Evolutionary conservation across 768 basidiomycete genomes (phyloP).

Genomic region (Gloeostereum incarnatum): DNA sequence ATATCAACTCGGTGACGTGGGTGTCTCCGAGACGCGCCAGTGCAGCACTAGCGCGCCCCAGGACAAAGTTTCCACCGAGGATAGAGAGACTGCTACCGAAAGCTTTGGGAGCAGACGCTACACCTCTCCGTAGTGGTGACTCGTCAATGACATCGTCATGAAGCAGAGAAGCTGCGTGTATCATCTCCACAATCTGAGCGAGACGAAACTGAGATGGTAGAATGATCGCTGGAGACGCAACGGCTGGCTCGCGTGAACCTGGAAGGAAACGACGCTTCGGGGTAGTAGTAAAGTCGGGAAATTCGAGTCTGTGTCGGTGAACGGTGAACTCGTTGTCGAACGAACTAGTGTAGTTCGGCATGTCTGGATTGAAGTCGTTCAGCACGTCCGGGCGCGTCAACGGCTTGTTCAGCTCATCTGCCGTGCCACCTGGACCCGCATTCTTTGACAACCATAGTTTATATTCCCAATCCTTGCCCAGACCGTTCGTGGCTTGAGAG

Average conservation of each 20-base stretch:
- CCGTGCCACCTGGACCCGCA: slow-evolving; percentile 43
- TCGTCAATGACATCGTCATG: slow-evolving; percentile 94
- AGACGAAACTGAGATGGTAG: slow-evolving; percentile 86
- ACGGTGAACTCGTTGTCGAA: slow-evolving; percentile 54
- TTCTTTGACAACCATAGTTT: slow-evolving; percentile 52
- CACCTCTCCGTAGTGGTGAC: slow-evolving; percentile 68
- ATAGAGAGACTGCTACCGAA: slow-evolving; percentile 88
- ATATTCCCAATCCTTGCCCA: slow-evolving; percentile 55
- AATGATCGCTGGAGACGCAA: slow-evolving; percentile 29
- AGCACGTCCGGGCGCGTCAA: slow-evolving; percentile 73
- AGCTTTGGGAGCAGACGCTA: slow-evolving; percentile 68
- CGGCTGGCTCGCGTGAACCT: slow-evolving; percentile 9
- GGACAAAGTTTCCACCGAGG: slow-evolving; percentile 84
- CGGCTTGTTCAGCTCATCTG: slow-evolving; percentile 66
- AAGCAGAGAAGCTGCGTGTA: slow-evolving; percentile 90
- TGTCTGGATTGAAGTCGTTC: slow-evolving; percentile 85
- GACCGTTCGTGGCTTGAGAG: slow-evolving; percentile 87
- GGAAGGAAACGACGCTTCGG: slow-evolving; percentile 17
- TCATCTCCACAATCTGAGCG: slow-evolving; percentile 93
- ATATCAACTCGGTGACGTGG: slow-evolving; percentile 86
- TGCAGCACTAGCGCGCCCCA: slow-evolving; percentile 78
- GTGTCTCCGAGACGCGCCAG: slow-evolving; percentile 69
- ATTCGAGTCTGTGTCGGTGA: no score
- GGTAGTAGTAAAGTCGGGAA: no score
- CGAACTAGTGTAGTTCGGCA: slow-evolving; percentile 69